Conservation (phyloP, 208 protist genomes). For the Acanthamoeba royreba region DNA sequence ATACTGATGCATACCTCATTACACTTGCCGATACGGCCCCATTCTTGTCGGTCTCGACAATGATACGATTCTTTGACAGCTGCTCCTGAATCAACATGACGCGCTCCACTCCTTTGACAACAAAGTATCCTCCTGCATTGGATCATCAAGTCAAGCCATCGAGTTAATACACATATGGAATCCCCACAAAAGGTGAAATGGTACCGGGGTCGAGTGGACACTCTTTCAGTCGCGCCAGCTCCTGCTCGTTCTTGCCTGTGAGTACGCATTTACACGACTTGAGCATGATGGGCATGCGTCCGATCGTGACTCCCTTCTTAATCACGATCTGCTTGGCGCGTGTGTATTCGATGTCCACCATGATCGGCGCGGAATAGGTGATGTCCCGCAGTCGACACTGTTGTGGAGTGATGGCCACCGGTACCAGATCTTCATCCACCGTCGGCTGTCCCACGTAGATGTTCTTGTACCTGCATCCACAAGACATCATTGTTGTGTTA, state of each 20-base stretch:
- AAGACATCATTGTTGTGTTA: background rate
- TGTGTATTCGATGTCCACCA: constrained; percentile 85
- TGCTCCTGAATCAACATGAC: constrained; percentile 94
- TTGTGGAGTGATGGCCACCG: constrained; percentile 83
- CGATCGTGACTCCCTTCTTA: constrained; percentile 91
- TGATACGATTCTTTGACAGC: constrained; percentile 98
- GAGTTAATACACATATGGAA: background rate
- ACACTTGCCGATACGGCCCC: constrained; percentile 69
- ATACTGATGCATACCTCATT: background rate
- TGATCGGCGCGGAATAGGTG: constrained; percentile 93
- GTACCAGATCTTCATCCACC: constrained; percentile 76
- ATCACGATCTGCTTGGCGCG: constrained; percentile 77
- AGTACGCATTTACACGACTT: constrained; percentile 96
- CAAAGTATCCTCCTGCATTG: constrained; percentile 96
- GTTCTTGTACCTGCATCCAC: constrained; percentile 66
- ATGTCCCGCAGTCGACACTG: constrained; percentile 95
- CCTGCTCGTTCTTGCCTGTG: constrained; percentile 83
- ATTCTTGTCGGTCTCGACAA: constrained; percentile 86
- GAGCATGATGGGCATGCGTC: constrained; percentile 99
- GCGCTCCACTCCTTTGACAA: constrained; percentile 98
- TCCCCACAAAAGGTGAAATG: background rate
- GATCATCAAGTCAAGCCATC: background rate
- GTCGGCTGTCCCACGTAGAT: constrained; percentile 77
- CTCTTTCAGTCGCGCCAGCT: constrained; percentile 95
- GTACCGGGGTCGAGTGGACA: constrained; percentile 96